A percentile compares a stretch with the other conserved stretches of the same genome.
Evolutionary conservation across 441 rosid species (phyloP).

Genomic region (Kokia cookei): DNA sequence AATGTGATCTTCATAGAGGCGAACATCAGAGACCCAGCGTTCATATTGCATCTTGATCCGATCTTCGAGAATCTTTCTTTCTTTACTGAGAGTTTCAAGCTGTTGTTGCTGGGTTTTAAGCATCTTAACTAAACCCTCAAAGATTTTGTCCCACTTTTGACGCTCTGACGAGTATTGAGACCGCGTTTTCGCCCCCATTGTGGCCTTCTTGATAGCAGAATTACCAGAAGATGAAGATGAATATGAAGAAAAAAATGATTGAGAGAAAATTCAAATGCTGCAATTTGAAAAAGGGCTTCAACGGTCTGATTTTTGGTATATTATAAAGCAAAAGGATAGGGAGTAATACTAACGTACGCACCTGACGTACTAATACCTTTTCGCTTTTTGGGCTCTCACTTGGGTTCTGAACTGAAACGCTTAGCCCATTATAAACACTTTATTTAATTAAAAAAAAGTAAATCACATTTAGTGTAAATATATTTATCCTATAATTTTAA

Average conservation of each 20-base stretch:
- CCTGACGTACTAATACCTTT: background rate
- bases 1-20: conserved; percentile 39
- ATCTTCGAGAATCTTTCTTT: conserved; percentile 56
- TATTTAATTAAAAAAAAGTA: too few relatives aligned
- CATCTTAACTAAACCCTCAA: conserved; percentile 44
- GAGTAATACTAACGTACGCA: background rate
- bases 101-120: conserved; percentile 56
- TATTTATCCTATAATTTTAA: too few relatives aligned
- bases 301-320: conserved; percentile 12
- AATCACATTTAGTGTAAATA: too few relatives aligned
- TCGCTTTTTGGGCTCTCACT: background rate
- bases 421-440: too few relatives aligned
- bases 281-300: conserved; percentile 9
- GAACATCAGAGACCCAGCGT: conserved; percentile 42
- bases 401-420: background rate
- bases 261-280: conserved; percentile 24
- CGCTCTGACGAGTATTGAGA: conserved; percentile 36
- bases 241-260: background rate
- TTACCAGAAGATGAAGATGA: conserved; percentile 6
- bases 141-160: conserved; percentile 51
- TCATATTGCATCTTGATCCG: conserved; percentile 40
- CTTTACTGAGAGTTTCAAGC: conserved; percentile 48
- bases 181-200: conserved; percentile 25
- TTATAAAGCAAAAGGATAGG: background rate
- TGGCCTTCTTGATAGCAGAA: background rate